Percentiles rank a stretch among this genome's conserved stretches.
phyloP scores from a whole-genome alignment of 1,284 basidiomycete genomes.

The Trichosporon faecale region DNA sequence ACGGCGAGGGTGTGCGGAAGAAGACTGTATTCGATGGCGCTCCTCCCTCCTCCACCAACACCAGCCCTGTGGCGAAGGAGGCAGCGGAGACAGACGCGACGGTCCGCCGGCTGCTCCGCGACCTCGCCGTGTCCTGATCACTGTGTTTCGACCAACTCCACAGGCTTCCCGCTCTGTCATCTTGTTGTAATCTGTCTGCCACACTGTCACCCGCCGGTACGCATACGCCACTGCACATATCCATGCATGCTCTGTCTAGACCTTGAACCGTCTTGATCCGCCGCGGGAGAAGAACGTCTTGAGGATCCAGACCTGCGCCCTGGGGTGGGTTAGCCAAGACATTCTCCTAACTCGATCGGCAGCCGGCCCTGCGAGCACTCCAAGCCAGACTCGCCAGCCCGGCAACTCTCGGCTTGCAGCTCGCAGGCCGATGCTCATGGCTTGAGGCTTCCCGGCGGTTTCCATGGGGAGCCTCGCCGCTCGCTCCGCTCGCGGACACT shows the following conservation, averaged over 20 bases:
- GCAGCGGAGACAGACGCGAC: background rate
- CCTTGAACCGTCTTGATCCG: constrained; percentile 10
- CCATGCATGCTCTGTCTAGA: background rate
- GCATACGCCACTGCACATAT: background rate
- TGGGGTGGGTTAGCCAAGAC: constrained; percentile 44
- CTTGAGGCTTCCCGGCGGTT: too few relatives aligned
- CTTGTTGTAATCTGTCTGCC: background rate
- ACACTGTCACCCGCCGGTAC: too few relatives aligned
- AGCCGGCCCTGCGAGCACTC: too few relatives aligned
- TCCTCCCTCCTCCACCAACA: background rate
- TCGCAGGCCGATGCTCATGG: background rate
- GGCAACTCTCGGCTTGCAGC: background rate
- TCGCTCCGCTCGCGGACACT: constrained; percentile 20
- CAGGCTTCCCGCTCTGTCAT: too few relatives aligned
- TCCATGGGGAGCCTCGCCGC: too few relatives aligned
- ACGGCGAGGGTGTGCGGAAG: background rate
- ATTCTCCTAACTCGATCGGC: background rate
- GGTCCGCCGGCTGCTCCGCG: background rate
- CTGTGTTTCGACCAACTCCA: too few relatives aligned
- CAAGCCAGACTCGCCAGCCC: too few relatives aligned
- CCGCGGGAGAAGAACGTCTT: constrained; percentile 85
- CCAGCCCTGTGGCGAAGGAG: background rate
- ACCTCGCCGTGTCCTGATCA: background rate
- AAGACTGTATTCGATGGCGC: background rate
- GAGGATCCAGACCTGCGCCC: constrained; percentile 80